Conservation (phyloP, 139 green algal species). For the Chlamydomonas incerta region DNA sequence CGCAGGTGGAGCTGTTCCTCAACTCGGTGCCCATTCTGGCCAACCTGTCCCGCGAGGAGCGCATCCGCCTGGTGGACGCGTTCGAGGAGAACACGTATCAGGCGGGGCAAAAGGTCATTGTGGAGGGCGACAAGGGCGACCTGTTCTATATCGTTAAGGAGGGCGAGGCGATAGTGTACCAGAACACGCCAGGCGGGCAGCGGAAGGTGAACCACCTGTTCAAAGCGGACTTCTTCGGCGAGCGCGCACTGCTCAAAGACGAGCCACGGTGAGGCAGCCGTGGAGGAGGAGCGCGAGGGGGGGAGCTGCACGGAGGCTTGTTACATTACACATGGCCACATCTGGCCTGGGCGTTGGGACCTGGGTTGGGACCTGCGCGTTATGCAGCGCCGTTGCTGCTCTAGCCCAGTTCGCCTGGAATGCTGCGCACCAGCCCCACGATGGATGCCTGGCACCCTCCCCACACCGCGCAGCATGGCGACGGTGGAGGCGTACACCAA, state of each 20-base stretch:
- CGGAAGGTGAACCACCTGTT: constrained; percentile 94
- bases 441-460: too few species aligned
- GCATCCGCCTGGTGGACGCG: constrained; percentile 82
- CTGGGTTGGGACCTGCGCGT: too few species aligned
- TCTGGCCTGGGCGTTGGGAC: too few species aligned
- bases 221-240: constrained; percentile 94
- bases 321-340: too few species aligned
- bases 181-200: constrained; percentile 65
- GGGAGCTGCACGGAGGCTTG: too few species aligned
- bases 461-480: constrained; percentile 55
- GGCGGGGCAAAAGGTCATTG: constrained; percentile 64
- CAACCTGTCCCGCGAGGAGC: constrained; percentile 83
- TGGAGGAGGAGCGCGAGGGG: too few species aligned
- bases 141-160: constrained; percentile 97
- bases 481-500: constrained; percentile 84
- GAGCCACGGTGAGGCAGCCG: constrained; percentile 69
- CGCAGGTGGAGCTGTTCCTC: constrained; percentile 91
- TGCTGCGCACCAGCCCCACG: too few species aligned
- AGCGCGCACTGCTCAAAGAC: constrained; percentile 84
- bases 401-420: too few species aligned
- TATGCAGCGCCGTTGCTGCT: too few species aligned
- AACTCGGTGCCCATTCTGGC: constrained; percentile 90
- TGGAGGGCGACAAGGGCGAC: constrained; percentile 85
- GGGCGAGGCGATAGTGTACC: constrained; percentile 90
- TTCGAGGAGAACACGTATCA: constrained; percentile 77